Evolutionary conservation across 768 basidiomycete species (phyloP), one percentile per base, ranked within the genome.

Genomic region (Exidia glandulosa): DNA sequence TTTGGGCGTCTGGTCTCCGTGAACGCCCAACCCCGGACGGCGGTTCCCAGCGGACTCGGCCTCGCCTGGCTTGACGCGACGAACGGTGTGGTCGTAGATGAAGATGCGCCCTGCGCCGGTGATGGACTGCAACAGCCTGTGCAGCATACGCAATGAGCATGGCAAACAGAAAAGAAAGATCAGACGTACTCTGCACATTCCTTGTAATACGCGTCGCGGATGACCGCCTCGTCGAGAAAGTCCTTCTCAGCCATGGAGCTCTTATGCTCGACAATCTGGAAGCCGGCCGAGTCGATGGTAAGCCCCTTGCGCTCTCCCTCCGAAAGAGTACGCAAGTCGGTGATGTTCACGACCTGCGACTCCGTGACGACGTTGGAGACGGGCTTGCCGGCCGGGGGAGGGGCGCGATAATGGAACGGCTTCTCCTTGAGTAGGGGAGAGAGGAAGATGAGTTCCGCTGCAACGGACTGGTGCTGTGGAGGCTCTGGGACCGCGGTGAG

Each of bases 11-110:
- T 79, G 78, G 63, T 79, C 78, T 29, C 77, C 74, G 63, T 79
- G 77, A 9, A 77, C 75, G 30, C 69, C 71, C 56, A 73, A 73
- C 2, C 70, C 70, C 45, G 70, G 72, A 32, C 60, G 59, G 57
- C 58, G 64, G 27, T 65, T 63, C 23, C 33, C 34, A 16, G 59
- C 55, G 6, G 56, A 36, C 13, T 60, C 58, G 2, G 55, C 25
- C 58, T 27, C 19, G 25, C 45, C 3, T n/a, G 48, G 56, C 41
- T 50, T 27, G 1, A 37, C 13, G 36, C 37, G 31, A 56, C 75
- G 69, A 63, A 59, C 59, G 81, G 84, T 85, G 65, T 85, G 84
- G 64, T 85, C 83, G 63, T 86, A 87, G 19, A 85, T 59, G 25
- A 84, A 78, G 13, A 83, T 81, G 25, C 76, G 72, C 63, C 73